Evolutionary conservation across 1,139 yeast species (phyloP), one percentile per base, ranked within the genome.

Genomic region (Yamadazyma siamensis): DNA sequence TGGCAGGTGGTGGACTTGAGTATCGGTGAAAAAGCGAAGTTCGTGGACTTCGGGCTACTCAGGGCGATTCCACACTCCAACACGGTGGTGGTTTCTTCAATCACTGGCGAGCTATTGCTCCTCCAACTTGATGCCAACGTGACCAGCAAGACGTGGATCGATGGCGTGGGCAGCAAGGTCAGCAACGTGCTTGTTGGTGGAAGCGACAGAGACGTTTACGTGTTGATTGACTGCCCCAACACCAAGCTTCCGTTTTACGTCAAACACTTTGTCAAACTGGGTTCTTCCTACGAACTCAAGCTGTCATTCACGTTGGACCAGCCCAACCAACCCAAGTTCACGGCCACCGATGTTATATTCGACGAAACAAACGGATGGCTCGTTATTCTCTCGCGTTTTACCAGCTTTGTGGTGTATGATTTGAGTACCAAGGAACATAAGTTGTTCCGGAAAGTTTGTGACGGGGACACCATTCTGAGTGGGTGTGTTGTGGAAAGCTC

Each of bases 401-500:
- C 87, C 9, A 74, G 86, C 1, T 29, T 86, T 7, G 77, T 80
- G 5, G 52, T 78, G 1, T 84, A 77, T 44, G 63, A 71, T 30
- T 45, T 80, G 10, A 42, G 45, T 3, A 29, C 43, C 6, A 28
- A 29, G 8, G 23, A 30, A 5, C 28, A 44, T 2, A 45, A 48
- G 4, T 44, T 71, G 11, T 72, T 71, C 60, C 71, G 76, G 41
- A 77, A 77, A 41, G 44, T 82, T 9, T 66, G 77, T 10, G 63
- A 75, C 2, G 94, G 94, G n/a, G 95, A 86, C 46, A 76, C 94
- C 0, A 74, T 83, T 4, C 78, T 95, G 0, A 68, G 80, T 0
- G 56, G 82, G 1, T 57, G 61, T 5, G 45, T 65, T 2, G 46
- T 78, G 1, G 54, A 60, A 17, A 37, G 52, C 2, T 28, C 33